phyloP scores from a whole-genome alignment of 1,284 basidiomycete species.

The Naganishia liquefaciens region DNA sequence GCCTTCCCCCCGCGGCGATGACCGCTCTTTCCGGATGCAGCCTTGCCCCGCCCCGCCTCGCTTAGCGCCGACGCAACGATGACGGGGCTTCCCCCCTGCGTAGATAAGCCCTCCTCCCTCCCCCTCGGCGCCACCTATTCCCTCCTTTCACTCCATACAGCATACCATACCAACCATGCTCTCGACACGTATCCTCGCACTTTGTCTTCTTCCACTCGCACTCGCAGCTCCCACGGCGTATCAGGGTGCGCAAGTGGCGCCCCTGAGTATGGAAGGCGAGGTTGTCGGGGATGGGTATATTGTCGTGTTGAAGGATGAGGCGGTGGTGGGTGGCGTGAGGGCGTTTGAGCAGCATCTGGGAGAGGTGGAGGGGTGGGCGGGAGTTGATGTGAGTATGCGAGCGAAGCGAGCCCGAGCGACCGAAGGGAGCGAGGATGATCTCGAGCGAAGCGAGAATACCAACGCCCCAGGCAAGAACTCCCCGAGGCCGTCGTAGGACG shows the following conservation, averaged over 20 bases:
- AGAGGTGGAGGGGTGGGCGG: constrained; percentile 42
- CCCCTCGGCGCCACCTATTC: not conserved
- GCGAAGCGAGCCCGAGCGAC: too few relatives aligned
- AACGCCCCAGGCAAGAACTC: too few relatives aligned
- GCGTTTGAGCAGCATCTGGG: constrained; percentile 69
- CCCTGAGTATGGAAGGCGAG: constrained; percentile 58
- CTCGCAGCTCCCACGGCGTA: constrained; percentile 41
- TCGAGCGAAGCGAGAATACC: too few relatives aligned
- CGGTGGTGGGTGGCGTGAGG: constrained; percentile 53
- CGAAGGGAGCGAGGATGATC: too few relatives aligned
- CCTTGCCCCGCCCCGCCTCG: not conserved
- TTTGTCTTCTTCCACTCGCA: constrained; percentile 44
- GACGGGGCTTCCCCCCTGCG: not conserved
- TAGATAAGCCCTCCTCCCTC: not conserved
- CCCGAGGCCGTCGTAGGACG: too few relatives aligned
- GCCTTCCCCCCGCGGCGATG: too few relatives aligned
- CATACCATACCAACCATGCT: constrained; percentile 7
- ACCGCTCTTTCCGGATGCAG: too few relatives aligned
- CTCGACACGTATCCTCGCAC: constrained; percentile 25
- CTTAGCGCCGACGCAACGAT: not conserved
- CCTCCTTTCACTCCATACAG: not conserved
- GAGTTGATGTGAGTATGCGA: constrained; percentile 57
- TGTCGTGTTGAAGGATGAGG: constrained; percentile 75
- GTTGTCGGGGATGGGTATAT: constrained; percentile 86
- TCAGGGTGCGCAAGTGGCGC: constrained; percentile 42